These are phyloP conservation scores for Stygiomarasmius scandens DNA, from an alignment of 1,284 basidiomycete genomes.

Conservation along the genomic window DNA sequence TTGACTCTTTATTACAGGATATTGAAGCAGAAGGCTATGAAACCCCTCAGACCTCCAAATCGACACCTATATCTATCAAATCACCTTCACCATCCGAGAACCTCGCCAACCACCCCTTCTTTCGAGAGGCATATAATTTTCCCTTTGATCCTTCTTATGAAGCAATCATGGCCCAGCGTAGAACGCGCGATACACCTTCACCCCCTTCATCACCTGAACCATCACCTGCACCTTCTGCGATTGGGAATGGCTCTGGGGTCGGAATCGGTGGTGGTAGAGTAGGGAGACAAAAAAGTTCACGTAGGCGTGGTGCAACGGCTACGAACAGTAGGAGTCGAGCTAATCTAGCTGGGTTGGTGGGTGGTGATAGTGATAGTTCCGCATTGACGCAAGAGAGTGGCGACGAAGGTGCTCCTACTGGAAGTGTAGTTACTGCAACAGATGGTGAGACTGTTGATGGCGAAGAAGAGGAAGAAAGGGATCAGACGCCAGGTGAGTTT, in stretches of 20 bases:
- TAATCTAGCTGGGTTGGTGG: constrained; percentile 68
- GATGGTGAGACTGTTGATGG: constrained; percentile 63
- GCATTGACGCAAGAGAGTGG: constrained; percentile 73
- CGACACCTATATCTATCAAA: constrained; percentile 51
- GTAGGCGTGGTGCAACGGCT: too few species aligned
- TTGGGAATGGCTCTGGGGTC: too few species aligned
- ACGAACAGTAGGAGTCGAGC: constrained; percentile 40
- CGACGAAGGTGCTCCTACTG: constrained; percentile 68
- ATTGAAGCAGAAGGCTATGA: constrained; percentile 70
- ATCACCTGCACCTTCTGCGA: constrained; percentile 47
- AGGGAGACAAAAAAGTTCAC: too few species aligned
- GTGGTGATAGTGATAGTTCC: constrained; percentile 79
- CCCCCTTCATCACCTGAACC: constrained; percentile 58
- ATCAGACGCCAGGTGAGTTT: constrained; percentile 56
- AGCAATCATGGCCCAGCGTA: constrained; percentile 56
- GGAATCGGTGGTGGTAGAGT: too few species aligned
- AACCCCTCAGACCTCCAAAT: constrained; percentile 45
- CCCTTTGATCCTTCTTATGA: constrained; percentile 64
- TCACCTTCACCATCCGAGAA: constrained; percentile 71
- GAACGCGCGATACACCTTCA: constrained; percentile 63
- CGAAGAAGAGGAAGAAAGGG: constrained; percentile 65
- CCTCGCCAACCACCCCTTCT: constrained; percentile 67
- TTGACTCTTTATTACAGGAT: constrained; percentile 30
- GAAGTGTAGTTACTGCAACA: constrained; percentile 58
- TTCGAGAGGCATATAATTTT: constrained; percentile 66